phyloP scores from a whole-genome alignment of 2,329 filamentous ascomycete genomes.

The Pleomassaria siparia region DNA sequence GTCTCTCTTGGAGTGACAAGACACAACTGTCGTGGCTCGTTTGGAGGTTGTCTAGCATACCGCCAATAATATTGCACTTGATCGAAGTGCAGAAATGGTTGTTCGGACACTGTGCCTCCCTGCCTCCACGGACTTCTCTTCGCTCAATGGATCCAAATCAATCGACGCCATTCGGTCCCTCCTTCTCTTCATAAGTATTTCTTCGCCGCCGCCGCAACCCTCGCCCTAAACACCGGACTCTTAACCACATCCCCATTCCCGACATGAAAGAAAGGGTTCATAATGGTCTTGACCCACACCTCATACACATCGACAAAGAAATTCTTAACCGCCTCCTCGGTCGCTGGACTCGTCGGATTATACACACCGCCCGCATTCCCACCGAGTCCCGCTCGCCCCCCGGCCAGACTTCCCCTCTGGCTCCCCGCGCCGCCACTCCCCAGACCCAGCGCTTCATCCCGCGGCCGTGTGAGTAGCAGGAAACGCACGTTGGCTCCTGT shows the following conservation, averaged over 20 bases:
- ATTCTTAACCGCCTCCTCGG: constrained; percentile 91
- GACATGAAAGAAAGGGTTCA: constrained; percentile 92
- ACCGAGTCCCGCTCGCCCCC: constrained; percentile 29
- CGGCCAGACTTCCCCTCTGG: constrained; percentile 33
- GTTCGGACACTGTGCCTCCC: too few species aligned
- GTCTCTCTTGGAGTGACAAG: too few species aligned
- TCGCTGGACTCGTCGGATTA: constrained; percentile 85
- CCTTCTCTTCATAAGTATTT: constrained; percentile 74
- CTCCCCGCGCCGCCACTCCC: constrained; percentile 19
- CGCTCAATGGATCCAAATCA: too few species aligned
- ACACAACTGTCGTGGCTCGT: too few species aligned
- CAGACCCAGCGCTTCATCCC: constrained; percentile 39
- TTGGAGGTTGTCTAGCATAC: too few species aligned
- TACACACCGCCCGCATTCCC: constrained; percentile 57
- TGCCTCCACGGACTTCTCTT: too few species aligned
- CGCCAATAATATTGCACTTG: too few species aligned
- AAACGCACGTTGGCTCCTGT: constrained; percentile 93
- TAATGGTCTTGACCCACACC: constrained; percentile 92
- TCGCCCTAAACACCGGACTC: constrained; percentile 80
- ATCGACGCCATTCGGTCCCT: too few species aligned
- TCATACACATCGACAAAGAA: constrained; percentile 97
- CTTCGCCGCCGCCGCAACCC: constrained; percentile 83
- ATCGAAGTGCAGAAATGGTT: too few species aligned
- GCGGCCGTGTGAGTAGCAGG: constrained; percentile 85
- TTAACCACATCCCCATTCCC: constrained; percentile 83